These are phyloP conservation scores for Lophiotrema nucula DNA, from an alignment of 495 filamentous ascomycete species.

Conservation along the genomic window DNA sequence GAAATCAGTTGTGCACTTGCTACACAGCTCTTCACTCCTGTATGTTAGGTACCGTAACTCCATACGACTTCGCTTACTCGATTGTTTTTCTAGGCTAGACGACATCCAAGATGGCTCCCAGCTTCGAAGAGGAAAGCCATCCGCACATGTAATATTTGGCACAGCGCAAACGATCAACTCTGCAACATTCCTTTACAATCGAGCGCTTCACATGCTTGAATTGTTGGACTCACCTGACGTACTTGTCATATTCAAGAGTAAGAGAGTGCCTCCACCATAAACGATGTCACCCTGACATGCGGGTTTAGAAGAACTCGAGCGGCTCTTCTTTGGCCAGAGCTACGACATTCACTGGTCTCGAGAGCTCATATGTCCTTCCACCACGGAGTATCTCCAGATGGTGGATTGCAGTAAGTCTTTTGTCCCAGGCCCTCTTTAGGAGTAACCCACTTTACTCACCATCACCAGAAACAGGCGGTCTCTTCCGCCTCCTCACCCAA, in stretches of 20 bases:
- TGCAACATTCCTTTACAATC: slow-evolving; percentile 93
- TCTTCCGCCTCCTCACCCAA: slow-evolving; percentile 89
- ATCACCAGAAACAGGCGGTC: slow-evolving; percentile 92
- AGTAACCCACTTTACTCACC: too few species aligned
- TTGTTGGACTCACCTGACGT: too few species aligned
- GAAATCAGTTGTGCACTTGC: not conserved
- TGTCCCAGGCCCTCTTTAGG: too few species aligned
- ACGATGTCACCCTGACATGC: too few species aligned
- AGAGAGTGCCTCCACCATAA: too few species aligned
- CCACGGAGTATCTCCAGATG: slow-evolving; percentile 98
- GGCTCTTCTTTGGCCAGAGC: slow-evolving; percentile 86
- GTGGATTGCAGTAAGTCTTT: slow-evolving; percentile 94
- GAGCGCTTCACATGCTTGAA: slow-evolving; percentile 47
- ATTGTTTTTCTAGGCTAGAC: too few species aligned
- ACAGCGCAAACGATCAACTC: slow-evolving; percentile 94
- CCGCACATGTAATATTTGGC: slow-evolving; percentile 91
- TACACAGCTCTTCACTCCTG: not conserved
- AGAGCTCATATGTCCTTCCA: slow-evolving; percentile 82
- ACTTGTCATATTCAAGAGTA: too few species aligned
- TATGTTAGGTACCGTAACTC: too few species aligned
- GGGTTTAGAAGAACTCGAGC: slow-evolving; percentile 78
- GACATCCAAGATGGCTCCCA: slow-evolving; percentile 67
- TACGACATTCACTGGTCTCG: slow-evolving; percentile 98
- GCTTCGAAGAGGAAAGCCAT: slow-evolving; percentile 82
- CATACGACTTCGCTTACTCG: too few species aligned